Base-by-base conservation (phyloP, 106 monocot species). In the Allium cepa region DNA sequence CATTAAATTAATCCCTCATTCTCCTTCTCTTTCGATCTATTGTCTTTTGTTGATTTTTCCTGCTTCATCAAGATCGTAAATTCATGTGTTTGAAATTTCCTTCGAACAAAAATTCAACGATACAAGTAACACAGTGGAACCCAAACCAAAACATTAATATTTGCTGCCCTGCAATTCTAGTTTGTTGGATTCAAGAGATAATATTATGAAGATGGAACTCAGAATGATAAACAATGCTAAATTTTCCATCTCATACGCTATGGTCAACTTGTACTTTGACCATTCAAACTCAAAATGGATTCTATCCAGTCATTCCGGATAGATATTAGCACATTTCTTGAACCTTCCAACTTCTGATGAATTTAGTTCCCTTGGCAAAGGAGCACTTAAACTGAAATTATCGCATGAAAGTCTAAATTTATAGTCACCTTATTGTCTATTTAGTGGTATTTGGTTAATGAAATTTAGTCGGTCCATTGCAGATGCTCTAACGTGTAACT, bases 221-320 rank as follows among this genome's bases (percentile, higher is more conserved):
- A 13, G 56, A 56, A 63, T 62, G 78, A 46, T 12, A 61, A 16
- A 8, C 68, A 69, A 69, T 69, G 60, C 47, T 81, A 76, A 73
- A 62, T 17, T 56, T 36, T 72, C 76, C 92, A 68, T 93, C 88
- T 56, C 88, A 93, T 56, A 59, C 77, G 57, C 64, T 93, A 53
- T 93, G 92, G 92, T 81, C 80, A 10, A 85, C 88, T 55, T 88
- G 92, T 75, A 64, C 69, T 57, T 79, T 77, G 56, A 71, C 88
- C 67, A 79, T 77, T 15, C 68, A 49, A 9, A 93, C 88, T 76
- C 88, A 77, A 12, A 93, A 88, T 80, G 92, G 88, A 11, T 93
- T 85, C 58, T 93, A 93, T 77, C 81, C 88, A 14, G 73, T 85
- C 68, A 83, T 85, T 53, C 92, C 85, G 90, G 90, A 94, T 57